Percentiles rank a stretch among this genome's conserved stretches.
These are phyloP conservation scores for Fraxinus pennsylvanica DNA, from an alignment of 257 asterid species.

Conservation along the genomic window DNA sequence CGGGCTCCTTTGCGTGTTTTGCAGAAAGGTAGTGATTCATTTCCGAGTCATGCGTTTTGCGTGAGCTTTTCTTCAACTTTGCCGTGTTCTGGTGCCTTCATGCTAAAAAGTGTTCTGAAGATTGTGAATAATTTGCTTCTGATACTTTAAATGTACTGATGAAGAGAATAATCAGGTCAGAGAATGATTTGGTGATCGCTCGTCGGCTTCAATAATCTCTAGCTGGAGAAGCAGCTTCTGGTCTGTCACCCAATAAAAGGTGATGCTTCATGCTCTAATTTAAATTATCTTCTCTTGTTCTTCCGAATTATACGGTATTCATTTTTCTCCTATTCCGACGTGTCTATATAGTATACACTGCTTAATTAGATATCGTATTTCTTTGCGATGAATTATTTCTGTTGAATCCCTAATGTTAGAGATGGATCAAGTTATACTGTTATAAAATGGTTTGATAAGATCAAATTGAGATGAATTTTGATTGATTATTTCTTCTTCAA, in stretches of 20 bases:
- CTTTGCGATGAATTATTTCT: not conserved
- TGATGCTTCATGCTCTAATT: not conserved
- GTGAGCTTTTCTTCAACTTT: constrained; percentile 17
- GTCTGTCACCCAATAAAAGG: not conserved
- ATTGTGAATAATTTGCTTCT: not conserved
- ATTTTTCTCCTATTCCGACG: not conserved
- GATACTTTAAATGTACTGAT: not conserved
- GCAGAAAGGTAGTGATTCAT: constrained; percentile 16
- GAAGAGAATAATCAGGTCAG: not conserved
- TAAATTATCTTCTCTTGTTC: not conserved
- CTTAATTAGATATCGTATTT: not conserved
- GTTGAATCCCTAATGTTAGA: not conserved
- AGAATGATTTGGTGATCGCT: not conserved
- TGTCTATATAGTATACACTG: not conserved
- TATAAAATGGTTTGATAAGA: not conserved
- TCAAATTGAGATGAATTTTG: not conserved
- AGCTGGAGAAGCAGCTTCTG: not conserved
- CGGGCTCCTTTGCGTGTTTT: constrained; percentile 38
- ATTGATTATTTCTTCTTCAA: not conserved
- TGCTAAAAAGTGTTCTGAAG: not conserved
- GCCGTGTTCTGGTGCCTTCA: not conserved
- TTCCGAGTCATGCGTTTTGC: constrained; percentile 25
- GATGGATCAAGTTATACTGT: not conserved
- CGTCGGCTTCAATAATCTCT: not conserved
- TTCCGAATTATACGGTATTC: not conserved